Percentiles rank a stretch among this genome's conserved stretches.
These are phyloP conservation scores for Suhomyces kunorum DNA, from an alignment of 1,139 yeast species.

Conservation along the genomic window DNA sequence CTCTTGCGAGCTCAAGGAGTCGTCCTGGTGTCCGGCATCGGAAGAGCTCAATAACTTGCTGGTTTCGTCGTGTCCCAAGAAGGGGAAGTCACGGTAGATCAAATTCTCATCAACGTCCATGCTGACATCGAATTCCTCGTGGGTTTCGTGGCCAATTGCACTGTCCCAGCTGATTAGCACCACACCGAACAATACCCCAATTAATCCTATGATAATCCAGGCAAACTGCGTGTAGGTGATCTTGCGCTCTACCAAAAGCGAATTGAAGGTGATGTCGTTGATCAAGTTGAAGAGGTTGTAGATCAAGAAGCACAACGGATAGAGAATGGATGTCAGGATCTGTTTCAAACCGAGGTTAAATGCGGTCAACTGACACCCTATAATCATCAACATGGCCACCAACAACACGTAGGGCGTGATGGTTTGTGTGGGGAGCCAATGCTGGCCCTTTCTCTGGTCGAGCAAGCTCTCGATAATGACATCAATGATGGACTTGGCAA, in stretches of 20 bases:
- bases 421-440: constrained; percentile 22
- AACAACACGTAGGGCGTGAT: constrained; percentile 52
- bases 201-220: constrained; percentile 53
- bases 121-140: constrained; percentile 1
- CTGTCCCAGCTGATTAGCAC: constrained; percentile 48
- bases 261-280: constrained; percentile 69
- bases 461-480: constrained; percentile 52
- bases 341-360: constrained; percentile 73
- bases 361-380: constrained; percentile 72
- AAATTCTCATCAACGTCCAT: constrained; percentile 25
- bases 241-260: constrained; percentile 35
- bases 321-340: constrained; percentile 74
- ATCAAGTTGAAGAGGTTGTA: constrained; percentile 74
- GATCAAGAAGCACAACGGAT: constrained; percentile 83
- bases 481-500: constrained; percentile 84
- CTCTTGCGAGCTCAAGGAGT: constrained; percentile 5
- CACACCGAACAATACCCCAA: constrained; percentile 56
- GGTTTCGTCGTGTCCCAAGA: constrained; percentile 15
- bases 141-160: constrained; percentile 29
- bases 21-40: neutral
- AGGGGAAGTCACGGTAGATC: constrained; percentile 19
- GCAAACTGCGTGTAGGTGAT: constrained; percentile 38
- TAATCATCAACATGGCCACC: constrained; percentile 60
- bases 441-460: constrained; percentile 22
- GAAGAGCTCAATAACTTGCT: constrained; percentile 5